Base-by-base conservation (phyloP, 2,329 filamentous ascomycete genomes). In the Fusarium staphyleae region DNA sequence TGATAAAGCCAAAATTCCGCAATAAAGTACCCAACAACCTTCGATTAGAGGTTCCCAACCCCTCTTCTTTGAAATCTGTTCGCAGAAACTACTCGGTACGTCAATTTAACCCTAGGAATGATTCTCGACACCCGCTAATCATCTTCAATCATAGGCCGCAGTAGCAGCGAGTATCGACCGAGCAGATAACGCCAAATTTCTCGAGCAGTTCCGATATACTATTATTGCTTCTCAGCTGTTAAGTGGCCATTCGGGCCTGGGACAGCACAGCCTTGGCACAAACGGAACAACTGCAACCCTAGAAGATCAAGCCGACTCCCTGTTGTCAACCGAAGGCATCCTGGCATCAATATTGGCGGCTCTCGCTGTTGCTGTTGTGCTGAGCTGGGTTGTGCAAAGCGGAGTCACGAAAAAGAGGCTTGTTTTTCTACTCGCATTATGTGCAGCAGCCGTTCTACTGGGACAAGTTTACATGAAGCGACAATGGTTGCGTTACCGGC, bases 131-230 rank as follows among this genome's bases (percentile, higher is more conserved):
- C 9, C 48, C 44, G 16, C 57, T 55, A 35, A 63, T 40, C 15
- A 42, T 9, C 14, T 12, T 15, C 29, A 24, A 10, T 62, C 30
- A 55, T 68, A 90, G 87, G 83, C 81, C 66, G 88, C 84, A 9
- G 82, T 93, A 52, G 89, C 88, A 61, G 87, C 87, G 33, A 83
- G 85, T 56, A 82, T 96, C 58, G 87, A 90, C 48, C 82, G 87
- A 61, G 86, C 84, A 64, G 92, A 96, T 66, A 96, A 93, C 70
- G 83, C 88, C 63, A 87, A 87, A 62, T 96, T 97, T 68, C 81
- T 96, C 53, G 93, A 97, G 74, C 89, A 92, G 69, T 97, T 97
- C 69, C 89, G 93, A 60, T 97, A 97, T 75, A 89, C 90, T 16
- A 90, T 97, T 61, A 89, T 97, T 68, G 92, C 92, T 43, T 97